Base-by-base conservation (phyloP, 2,329 filamentous ascomycete genomes). In the Alternaria solani region DNA sequence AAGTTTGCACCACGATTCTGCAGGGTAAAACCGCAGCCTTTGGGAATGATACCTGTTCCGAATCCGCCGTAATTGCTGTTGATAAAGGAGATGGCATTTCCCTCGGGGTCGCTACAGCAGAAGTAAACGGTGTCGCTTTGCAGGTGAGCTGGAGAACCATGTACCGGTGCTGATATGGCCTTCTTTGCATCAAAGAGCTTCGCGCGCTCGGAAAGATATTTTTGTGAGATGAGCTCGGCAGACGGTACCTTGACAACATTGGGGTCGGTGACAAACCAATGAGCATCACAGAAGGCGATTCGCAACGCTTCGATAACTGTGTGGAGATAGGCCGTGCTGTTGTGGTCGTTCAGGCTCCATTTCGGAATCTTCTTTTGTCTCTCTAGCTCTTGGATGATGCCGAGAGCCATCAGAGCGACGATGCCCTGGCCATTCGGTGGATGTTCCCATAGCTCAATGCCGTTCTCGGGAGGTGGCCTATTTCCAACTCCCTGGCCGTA, bases 121-220 rank as follows among this genome's bases (percentile, higher is more conserved):
- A 98, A 96, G 82, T 98, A 98, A 28, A 98, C 95, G 0, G 95
- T 98, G 78, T 99, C 95, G 76, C 90, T 91, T 79, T 91, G 91
- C 64, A 89, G 89, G 62, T 96, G 88, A 0, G 94, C 94, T 76
- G 92, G 76, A 7, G 75, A 91, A 57, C 94, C 94, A 74, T 93
- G 91, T 43, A 87, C 80, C 1, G 90, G 78, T 7, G 85, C 78
- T 18, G 82, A 80, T 25, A 81, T 79, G 1, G 85, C 85, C 54
- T 82, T 82, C 0, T 83, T 79, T 0, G 86, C 81, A 55, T 84
- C 79, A 72, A 91, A 90, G 0, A 92, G 84, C 54, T 86, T 86
- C 1, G 84, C 81, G 1, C 93, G 88, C 72, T 89, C 84, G 4
- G 90, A 86, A 9, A 96, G 89, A 76, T 97, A 97, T 3, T 83